Conservation (phyloP, 495 filamentous ascomycete species). For the Acidiella bohemica region DNA sequence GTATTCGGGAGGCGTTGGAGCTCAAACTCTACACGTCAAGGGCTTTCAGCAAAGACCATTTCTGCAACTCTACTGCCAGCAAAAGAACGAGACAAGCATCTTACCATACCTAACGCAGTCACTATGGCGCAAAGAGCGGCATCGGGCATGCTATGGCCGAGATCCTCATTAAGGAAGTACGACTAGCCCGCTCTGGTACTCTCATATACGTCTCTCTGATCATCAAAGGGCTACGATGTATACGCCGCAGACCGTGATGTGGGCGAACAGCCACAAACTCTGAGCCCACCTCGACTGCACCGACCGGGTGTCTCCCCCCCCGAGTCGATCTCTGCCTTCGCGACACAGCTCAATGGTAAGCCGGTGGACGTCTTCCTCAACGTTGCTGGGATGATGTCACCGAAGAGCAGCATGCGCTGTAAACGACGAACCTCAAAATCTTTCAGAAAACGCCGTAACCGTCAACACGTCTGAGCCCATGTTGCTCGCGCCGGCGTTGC, state of each 20-base stretch:
- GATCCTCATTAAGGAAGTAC: constrained; percentile 24
- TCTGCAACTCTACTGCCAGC: too few species aligned
- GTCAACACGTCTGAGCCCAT: constrained; percentile 29
- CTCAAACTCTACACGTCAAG: too few species aligned
- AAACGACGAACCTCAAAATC: constrained; percentile 8
- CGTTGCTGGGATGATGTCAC: constrained; percentile 26
- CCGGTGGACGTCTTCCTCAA: constrained; percentile 27
- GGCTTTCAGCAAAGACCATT: too few species aligned
- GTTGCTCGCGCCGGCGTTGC: constrained; percentile 29
- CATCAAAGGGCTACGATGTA: constrained; percentile 24
- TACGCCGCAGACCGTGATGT: constrained; percentile 27
- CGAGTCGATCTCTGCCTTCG: constrained; percentile 22
- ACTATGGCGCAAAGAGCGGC: constrained; percentile 28
- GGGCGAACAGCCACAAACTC: constrained; percentile 33
- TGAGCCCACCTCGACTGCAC: constrained; percentile 31
- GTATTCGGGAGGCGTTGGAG: too few species aligned
- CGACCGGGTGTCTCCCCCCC: constrained; percentile 35
- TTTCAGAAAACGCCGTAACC: constrained; percentile 21
- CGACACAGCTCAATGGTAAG: constrained; percentile 11
- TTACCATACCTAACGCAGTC: constrained; percentile 28
- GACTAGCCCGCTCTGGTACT: too few species aligned
- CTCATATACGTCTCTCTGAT: neutral
- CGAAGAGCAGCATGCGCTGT: constrained; percentile 20
- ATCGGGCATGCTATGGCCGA: constrained; percentile 26
- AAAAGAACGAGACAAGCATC: too few species aligned